Evolutionary conservation across 345 rosid genomes (phyloP).

Genomic region (Populus nigra): DNA sequence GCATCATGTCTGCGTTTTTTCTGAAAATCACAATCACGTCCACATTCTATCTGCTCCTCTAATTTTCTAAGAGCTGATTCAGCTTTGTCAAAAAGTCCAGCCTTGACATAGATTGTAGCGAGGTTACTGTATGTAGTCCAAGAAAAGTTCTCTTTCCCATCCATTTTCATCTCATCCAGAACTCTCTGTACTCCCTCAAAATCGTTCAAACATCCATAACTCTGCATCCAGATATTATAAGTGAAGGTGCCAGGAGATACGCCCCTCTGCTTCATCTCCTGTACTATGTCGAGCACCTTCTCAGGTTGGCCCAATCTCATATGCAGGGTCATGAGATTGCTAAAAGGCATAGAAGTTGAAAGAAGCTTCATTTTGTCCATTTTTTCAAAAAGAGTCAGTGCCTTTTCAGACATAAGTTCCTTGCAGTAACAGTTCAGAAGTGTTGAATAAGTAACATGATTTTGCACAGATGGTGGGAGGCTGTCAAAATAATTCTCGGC

Average conservation of each 20-base stretch:
- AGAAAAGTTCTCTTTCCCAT: constrained; percentile 25
- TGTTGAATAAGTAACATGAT: constrained; percentile 42
- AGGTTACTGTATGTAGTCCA: constrained; percentile 57
- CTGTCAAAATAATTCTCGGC: constrained; percentile 55
- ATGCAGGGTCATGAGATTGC: constrained; percentile 54
- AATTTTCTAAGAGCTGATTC: constrained; percentile 52
- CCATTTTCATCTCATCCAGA: constrained; percentile 40
- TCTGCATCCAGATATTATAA: constrained; percentile 57
- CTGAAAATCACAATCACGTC: not conserved
- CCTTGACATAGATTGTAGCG: constrained; percentile 61
- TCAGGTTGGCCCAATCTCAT: constrained; percentile 55
- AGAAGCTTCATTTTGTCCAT: constrained; percentile 49
- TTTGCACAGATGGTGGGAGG: constrained; percentile 39
- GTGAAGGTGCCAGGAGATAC: constrained; percentile 27
- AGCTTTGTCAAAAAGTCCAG: constrained; percentile 61
- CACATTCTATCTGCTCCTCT: constrained; percentile 48
- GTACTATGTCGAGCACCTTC: constrained; percentile 45
- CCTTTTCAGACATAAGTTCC: constrained; percentile 47
- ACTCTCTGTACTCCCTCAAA: constrained; percentile 51
- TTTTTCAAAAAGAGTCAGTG: constrained; percentile 46
- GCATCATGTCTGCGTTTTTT: not conserved
- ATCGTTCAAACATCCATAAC: constrained; percentile 47
- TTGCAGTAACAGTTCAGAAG: constrained; percentile 65
- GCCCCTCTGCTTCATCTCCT: constrained; percentile 53
- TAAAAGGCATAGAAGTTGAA: constrained; percentile 40